A percentile compares a stretch with the other conserved stretches of the same genome.
Conservation (phyloP, 495 filamentous ascomycete genomes). For the Amphirosellinia nigrospora region DNA sequence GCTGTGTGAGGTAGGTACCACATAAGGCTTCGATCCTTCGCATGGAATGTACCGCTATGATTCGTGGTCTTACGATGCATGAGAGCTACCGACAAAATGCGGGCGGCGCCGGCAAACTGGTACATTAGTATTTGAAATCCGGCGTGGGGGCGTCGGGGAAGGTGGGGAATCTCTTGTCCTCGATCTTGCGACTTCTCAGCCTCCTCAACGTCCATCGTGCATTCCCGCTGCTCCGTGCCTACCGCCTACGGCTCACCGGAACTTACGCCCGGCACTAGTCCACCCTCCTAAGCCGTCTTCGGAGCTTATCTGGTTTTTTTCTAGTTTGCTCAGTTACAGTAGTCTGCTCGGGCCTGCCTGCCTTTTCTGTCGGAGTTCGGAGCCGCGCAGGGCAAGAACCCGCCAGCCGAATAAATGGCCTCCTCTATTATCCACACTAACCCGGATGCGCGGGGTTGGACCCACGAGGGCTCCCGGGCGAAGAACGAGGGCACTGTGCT, state of each 20-base stretch:
- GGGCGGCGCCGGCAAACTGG: constrained; percentile 7
- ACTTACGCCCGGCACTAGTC: constrained; percentile 22
- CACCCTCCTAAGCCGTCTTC: not conserved
- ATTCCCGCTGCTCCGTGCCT: constrained; percentile 1
- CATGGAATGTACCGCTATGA: not conserved
- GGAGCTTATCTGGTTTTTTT: not conserved
- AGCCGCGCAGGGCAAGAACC: constrained; percentile 1
- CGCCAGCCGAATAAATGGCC: constrained; percentile 26
- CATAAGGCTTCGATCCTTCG: not conserved
- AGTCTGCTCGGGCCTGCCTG: not conserved
- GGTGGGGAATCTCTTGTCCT: constrained; percentile 17
- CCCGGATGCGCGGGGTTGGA: constrained; percentile 30
- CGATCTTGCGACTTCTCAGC: constrained; percentile 16
- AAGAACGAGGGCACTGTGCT: constrained; percentile 26
- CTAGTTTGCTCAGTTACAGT: not conserved
- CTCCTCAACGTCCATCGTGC: constrained; percentile 18
- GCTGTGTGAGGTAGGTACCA: not conserved
- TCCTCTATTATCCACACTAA: constrained; percentile 31
- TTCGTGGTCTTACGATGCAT: constrained; percentile 22
- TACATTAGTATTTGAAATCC: constrained; percentile 24
- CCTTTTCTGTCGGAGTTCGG: constrained; percentile 1
- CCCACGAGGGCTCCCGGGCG: constrained; percentile 18
- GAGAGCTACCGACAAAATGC: not conserved
- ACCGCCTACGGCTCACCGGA: not conserved
- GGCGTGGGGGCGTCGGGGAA: constrained; percentile 28